Evolutionary conservation across 1,284 basidiomycete species (phyloP).

Genomic region (Leccinum fallax): DNA sequence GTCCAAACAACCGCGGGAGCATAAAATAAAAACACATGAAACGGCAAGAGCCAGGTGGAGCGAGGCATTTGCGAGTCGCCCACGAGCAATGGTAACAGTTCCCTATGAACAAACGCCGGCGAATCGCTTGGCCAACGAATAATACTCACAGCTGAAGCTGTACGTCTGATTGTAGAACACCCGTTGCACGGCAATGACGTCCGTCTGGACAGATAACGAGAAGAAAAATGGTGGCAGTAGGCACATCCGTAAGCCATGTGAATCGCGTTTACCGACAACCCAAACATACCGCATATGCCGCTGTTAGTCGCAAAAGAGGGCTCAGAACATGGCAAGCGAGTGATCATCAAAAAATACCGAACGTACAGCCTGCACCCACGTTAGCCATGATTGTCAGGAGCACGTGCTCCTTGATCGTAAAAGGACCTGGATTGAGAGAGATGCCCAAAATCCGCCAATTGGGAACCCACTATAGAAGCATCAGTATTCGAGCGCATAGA

Average conservation of each 20-base stretch:
- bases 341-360: neutral
- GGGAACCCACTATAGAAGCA: slow-evolving; percentile 45
- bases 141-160: slow-evolving; percentile 58
- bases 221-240: neutral
- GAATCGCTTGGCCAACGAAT: neutral
- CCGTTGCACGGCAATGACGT: slow-evolving; percentile 76
- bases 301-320: slow-evolving; percentile 9
- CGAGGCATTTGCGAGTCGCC: neutral
- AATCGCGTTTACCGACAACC: neutral
- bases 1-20: neutral
- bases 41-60: neutral
- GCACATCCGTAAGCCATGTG: neutral
- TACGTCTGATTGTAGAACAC: slow-evolving; percentile 64
- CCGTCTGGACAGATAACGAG: slow-evolving; percentile 45
- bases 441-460: slow-evolving; percentile 58
- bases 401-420: slow-evolving; percentile 74
- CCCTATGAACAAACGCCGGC: neutral
- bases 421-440: slow-evolving; percentile 69
- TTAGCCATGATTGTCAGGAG: slow-evolving; percentile 78
- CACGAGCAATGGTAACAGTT: neutral
- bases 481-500: neutral
- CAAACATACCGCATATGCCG: slow-evolving; percentile 33
- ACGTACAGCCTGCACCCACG: slow-evolving; percentile 52
- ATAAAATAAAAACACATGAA: neutral
- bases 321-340: neutral